Evolutionary conservation across 805 yeast species (phyloP).

Genomic region (Candida michaelii): DNA sequence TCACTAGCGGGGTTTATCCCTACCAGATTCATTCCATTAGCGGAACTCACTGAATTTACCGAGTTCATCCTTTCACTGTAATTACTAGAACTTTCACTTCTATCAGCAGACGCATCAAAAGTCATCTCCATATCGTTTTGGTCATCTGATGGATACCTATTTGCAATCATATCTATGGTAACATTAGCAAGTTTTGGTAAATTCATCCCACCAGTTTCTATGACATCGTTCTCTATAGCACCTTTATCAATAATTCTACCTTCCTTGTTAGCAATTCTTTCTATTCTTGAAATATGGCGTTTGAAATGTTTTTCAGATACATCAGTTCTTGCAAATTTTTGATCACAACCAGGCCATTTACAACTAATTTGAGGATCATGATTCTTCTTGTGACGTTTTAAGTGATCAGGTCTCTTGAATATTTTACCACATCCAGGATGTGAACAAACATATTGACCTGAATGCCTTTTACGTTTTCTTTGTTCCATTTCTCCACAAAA

Average conservation of each 20-base stretch:
- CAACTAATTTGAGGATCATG: conserved; percentile 33
- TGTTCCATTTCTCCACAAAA: conserved; percentile 2
- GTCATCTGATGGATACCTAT: background rate
- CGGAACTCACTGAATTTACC: background rate
- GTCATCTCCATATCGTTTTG: conserved; percentile 1
- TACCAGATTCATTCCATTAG: background rate
- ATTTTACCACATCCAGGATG: conserved; percentile 48
- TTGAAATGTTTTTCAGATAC: conserved; percentile 22
- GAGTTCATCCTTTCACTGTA: background rate
- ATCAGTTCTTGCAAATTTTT: conserved; percentile 21
- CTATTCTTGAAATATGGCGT: conserved; percentile 15
- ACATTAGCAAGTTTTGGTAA: background rate
- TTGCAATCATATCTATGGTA: background rate
- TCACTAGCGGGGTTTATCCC: background rate
- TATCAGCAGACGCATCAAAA: background rate
- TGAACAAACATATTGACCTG: conserved; percentile 35
- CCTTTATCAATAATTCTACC: background rate
- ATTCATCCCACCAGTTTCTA: background rate
- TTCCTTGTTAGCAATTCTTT: background rate
- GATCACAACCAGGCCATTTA: conserved; percentile 20
- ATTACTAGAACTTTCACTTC: background rate
- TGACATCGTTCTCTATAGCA: background rate
- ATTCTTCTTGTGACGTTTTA: conserved; percentile 60
- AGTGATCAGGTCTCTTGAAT: conserved; percentile 59
- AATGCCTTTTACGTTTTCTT: conserved; percentile 19